Evolutionary conservation across 164 flowering plant species (phyloP).

Genomic region (Tinospora cordifolia): DNA sequence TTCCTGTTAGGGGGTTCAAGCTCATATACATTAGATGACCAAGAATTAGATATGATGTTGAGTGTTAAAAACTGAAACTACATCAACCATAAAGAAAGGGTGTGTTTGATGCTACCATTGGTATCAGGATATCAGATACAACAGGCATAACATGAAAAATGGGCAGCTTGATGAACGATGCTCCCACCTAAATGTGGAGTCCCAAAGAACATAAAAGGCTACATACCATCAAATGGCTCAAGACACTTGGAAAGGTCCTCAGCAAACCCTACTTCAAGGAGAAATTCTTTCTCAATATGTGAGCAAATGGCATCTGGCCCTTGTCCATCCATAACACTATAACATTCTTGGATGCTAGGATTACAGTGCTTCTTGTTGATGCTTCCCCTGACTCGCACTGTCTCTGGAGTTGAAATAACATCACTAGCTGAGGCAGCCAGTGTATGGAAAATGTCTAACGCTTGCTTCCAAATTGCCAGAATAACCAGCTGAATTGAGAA

Average conservation of each 20-base stretch:
- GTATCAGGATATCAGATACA: no score
- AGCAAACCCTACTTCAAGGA: constrained; percentile 75
- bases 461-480: constrained; percentile 96
- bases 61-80: no score
- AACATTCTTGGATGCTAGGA: constrained; percentile 32
- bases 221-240: constrained; percentile 61
- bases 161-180: no score
- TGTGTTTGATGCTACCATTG: no score
- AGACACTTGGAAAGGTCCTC: constrained; percentile 69
- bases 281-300: constrained; percentile 70
- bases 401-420: constrained; percentile 64
- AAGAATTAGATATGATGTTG: no score
- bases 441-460: constrained; percentile 82
- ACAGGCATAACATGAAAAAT: no score
- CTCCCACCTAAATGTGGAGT: no score
- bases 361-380: constrained; percentile 30
- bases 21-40: no score
- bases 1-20: no score
- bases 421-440: constrained; percentile 80
- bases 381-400: constrained; percentile 31
- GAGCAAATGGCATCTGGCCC: constrained; percentile 49
- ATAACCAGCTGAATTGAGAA: constrained; percentile 90
- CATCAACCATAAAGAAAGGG: no score
- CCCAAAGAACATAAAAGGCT: constrained; percentile 3
- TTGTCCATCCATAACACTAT: constrained; percentile 24